These are phyloP conservation scores for Mortierella sp. DNA, from an alignment of 371 early-diverging fungal species.

Conservation along the genomic window DNA sequence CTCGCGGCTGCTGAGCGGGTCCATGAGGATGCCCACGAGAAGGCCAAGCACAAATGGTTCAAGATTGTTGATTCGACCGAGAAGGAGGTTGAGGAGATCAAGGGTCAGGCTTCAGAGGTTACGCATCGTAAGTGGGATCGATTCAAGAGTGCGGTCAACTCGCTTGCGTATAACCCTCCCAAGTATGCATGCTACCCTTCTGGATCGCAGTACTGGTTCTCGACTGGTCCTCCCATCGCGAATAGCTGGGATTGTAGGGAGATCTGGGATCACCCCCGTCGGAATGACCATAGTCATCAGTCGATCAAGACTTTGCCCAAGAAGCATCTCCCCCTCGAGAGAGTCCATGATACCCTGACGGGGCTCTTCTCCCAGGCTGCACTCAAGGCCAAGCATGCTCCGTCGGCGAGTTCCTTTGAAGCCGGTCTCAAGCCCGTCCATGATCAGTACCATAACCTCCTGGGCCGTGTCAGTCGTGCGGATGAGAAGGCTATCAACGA, in stretches of 20 bases:
- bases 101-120: constrained; percentile 34
- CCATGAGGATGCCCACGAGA: constrained; percentile 51
- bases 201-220: constrained; percentile 55
- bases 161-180: constrained; percentile 49
- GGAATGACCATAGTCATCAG: constrained; percentile 31
- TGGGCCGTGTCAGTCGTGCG: constrained; percentile 31
- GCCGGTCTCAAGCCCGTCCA: constrained; percentile 30
- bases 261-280: constrained; percentile 52
- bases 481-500: constrained; percentile 44
- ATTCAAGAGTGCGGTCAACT: constrained; percentile 52
- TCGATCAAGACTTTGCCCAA: constrained; percentile 46
- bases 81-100: constrained; percentile 41
- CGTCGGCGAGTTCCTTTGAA: constrained; percentile 43
- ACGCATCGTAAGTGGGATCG: constrained; percentile 49
- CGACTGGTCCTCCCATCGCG: constrained; percentile 16
- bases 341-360: constrained; percentile 36
- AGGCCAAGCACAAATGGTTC: constrained; percentile 56
- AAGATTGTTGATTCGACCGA: constrained; percentile 42
- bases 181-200: constrained; percentile 51
- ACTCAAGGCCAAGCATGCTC: constrained; percentile 37
- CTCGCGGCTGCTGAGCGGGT: constrained; percentile 37
- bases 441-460: constrained; percentile 31
- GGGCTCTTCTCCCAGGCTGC: constrained; percentile 31
- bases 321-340: constrained; percentile 34
- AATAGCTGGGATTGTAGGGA: constrained; percentile 50